Base-by-base conservation (phyloP, 306 rosid species). In the Casuarina glauca region DNA sequence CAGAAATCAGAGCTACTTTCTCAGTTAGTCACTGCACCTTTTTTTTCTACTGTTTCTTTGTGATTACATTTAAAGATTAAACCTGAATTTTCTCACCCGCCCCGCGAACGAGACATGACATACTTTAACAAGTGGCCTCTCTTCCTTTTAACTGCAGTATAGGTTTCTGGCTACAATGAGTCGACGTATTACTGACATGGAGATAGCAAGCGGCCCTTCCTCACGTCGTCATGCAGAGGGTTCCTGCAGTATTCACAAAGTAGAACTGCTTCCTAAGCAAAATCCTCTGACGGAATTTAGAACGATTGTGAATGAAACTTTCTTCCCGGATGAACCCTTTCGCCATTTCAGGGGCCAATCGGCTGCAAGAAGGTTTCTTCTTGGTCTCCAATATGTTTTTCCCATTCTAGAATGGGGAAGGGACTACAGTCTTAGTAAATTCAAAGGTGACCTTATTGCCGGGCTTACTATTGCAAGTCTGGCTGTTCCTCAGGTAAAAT, bases 401-500 rank as follows among this genome's bases (percentile, higher is more conserved):
- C 97, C 96, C 1, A 82, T 93, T 43, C 16, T 86, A 43, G 79
- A 76, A 0, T 93, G 97, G 97, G 85, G 75, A 9, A 84, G 86
- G 54, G 74, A 60, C 41, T 93, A 93, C 41, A 67, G 32, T 20
- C 73, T 89, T 26, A 0, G 35, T 7, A 88, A 84, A 50, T 85
- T 93, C 74, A 88, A 50, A 77, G 97, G 86, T 58, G 91, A 88
- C 78, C 42, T 88, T 4, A n/a, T 85, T 54, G 12, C 91, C 51
- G 91, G 91, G 50, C 87, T 93, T 2, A 93, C 97, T 78, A 86
- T 91, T 86, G 97, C 96, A 35, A 90, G 96, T 74, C 91, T 93
- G 1, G 89, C 94, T 38, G 88, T 93, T 74, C 97, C 97, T 76
- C 97, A 91, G 91, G 96, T 91, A 20, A 17, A 19, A 6, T 1